Evolutionary conservation across 495 filamentous ascomycete genomes (phyloP), one percentile per base, ranked within the genome.

Genomic region (Talaromyces ruber): DNA sequence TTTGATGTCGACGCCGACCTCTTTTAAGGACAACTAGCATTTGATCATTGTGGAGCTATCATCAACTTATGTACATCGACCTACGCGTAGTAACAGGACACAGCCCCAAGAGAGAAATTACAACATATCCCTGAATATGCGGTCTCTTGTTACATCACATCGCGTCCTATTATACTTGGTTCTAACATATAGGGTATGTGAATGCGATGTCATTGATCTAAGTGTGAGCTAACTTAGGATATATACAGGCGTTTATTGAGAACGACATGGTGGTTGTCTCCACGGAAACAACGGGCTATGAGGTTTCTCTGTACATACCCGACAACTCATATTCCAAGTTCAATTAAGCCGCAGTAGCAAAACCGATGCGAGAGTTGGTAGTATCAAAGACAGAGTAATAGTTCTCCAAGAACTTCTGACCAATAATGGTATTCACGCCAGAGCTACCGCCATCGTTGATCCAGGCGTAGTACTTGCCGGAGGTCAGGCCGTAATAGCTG

Each of bases 381-480:
- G 51, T 28, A n/a, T 54, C 51, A n/a, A 28, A 54, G 26, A 54
- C 51, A n/a, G 51, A 25, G 26, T 54, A 54, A 9, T 54, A 54
- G 24, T 54, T 54, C 24, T 54, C 51, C 22, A 54, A 28, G 51
- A 54, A 54, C 24, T 54, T 54, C 51, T 54, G 51, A 24, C 51
- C 51, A n/a, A 54, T 54, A 28, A 54, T 54, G 9, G 51, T 54
- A 28, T 54, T 26, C 14, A 54, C 51, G 22, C 51, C 51, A 54
- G 51, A 54, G 24, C 51, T 54, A 16, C 51, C 51, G 26, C 51
- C 51, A 28, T 54, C 51, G 51, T 14, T 54, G 26, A 54, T 54
- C 51, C 51, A 54, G 51, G 51, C 51, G 24, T 54, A 54, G 21
- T 54, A 54, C 26, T 54, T 54, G 51, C 51, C 51, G 21, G 51